Base-by-base conservation (phyloP, 371 early-diverging fungal genomes). In the Mycotypha africana region DNA sequence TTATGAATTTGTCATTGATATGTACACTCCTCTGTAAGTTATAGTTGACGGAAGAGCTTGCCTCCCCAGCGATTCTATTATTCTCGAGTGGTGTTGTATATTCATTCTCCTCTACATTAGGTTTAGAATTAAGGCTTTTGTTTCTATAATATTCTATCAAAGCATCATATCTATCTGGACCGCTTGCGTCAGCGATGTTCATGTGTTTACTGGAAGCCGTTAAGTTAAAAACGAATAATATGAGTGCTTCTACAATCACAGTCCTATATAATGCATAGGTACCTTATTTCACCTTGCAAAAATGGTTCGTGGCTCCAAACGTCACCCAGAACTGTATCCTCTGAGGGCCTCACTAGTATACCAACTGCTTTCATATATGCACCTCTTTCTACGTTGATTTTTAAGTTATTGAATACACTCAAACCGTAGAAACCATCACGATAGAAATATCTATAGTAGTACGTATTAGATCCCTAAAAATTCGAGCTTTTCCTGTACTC, bases 351-450 rank as follows among this genome's bases (percentile, higher is more conserved):
- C 0, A 82, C 76, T n/a, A 81, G 46, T 1, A 78, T 45, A 1
- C 81, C 83, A 4, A 81, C 61, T 5, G 79, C 62, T 9, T 68
- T 61, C 83, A 83, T 83, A 31, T 47, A 57, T 6, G 81, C 79
- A 16, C 83, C 83, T 53, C 74, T 51, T 23, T 66, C 43, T 31
- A 44, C 38, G 5, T 65, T 53, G 0, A 49, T 62, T 4, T 67
- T 53, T 9, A 52, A 60, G 34, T 79, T 80, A 34, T 56, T 44
- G 58, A 69, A 82, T 12, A 70, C 76, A 12, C 76, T 63, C 0
- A 82, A 46, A 15, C 83, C 83, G 45, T 67, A 57, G 38, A 64
- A 62, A 1, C 34, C 53, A 15, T 55, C 48, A 39, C 67, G 62
- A 12, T 65, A 57, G 58, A 82, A 82, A 28, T 74, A 76, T 53